A percentile compares a stretch with the other conserved stretches of the same genome.
These are phyloP conservation scores for Ochromonas danica DNA, from an alignment of 108 stramenopile species.

Conservation along the genomic window DNA sequence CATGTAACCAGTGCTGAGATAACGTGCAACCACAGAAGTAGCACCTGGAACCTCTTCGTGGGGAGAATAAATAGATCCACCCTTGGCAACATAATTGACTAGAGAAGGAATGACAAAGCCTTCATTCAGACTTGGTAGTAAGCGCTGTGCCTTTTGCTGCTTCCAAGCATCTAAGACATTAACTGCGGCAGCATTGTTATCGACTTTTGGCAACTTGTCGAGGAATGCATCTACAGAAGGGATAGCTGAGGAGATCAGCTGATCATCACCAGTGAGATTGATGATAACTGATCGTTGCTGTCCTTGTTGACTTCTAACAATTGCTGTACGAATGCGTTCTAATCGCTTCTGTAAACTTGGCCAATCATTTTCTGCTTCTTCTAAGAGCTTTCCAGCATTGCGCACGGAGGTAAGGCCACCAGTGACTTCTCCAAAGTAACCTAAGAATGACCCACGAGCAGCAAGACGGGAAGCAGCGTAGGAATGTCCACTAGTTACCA, in stretches of 20 bases:
- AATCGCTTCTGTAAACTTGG: slow-evolving; percentile 74
- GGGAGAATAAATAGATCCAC: slow-evolving; percentile 73
- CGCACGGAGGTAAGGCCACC: slow-evolving; percentile 77
- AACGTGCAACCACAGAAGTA: slow-evolving; percentile 69
- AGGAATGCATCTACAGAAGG: slow-evolving; percentile 69
- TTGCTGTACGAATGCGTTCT: slow-evolving; percentile 66
- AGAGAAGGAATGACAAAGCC: slow-evolving; percentile 91
- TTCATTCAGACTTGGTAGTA: slow-evolving; percentile 62
- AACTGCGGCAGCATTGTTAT: not conserved
- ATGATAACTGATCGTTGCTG: slow-evolving; percentile 60
- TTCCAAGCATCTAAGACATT: slow-evolving; percentile 69
- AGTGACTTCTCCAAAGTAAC: slow-evolving; percentile 83
- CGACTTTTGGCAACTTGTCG: slow-evolving; percentile 66
- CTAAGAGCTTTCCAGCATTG: slow-evolving; percentile 68
- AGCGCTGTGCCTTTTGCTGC: slow-evolving; percentile 70
- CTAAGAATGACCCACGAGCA: slow-evolving; percentile 75
- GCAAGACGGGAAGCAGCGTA: slow-evolving; percentile 64
- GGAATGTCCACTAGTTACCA: slow-evolving; percentile 76
- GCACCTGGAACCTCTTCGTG: slow-evolving; percentile 77
- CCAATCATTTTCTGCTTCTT: slow-evolving; percentile 89
- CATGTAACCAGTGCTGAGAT: slow-evolving; percentile 79
- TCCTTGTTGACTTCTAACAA: slow-evolving; percentile 68
- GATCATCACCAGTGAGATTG: slow-evolving; percentile 81
- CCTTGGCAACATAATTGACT: slow-evolving; percentile 88
- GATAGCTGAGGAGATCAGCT: slow-evolving; percentile 66